Evolutionary conservation across 164 flowering plant genomes (phyloP).

Genomic region (Nelumbo lutea): DNA sequence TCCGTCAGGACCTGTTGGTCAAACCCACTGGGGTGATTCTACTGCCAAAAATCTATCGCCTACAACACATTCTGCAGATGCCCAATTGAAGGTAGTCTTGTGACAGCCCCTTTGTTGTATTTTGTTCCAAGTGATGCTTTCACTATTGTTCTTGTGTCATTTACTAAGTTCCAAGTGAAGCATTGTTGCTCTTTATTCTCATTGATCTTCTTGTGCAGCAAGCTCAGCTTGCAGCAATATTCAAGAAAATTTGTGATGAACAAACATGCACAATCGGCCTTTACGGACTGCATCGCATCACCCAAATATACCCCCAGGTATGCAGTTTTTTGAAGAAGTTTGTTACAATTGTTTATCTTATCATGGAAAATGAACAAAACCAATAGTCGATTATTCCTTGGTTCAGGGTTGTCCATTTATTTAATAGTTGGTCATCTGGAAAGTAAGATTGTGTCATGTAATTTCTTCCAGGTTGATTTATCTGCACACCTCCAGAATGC

Average conservation of each 20-base stretch:
- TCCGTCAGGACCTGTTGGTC: conserved; percentile 83
- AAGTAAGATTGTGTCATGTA: background rate
- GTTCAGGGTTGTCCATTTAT: too few relatives aligned
- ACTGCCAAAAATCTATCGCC: conserved; percentile 65
- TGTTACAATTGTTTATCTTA: too few relatives aligned
- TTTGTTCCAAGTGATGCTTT: background rate
- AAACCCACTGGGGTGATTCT: conserved; percentile 94
- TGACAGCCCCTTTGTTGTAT: background rate
- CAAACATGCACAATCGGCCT: conserved; percentile 94
- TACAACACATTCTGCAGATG: conserved; percentile 87
- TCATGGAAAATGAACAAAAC: too few relatives aligned
- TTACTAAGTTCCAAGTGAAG: background rate
- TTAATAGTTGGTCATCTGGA: too few relatives aligned
- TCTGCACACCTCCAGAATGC: conserved; percentile 99
- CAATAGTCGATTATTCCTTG: background rate
- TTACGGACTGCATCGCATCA: conserved; percentile 84
- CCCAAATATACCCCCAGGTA: conserved; percentile 95
- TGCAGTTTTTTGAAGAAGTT: background rate
- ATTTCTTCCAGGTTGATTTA: conserved; percentile 77
- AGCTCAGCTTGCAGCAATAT: conserved; percentile 89
- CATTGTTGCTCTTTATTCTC: background rate
- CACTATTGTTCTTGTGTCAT: background rate
- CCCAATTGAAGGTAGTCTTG: conserved; percentile 75
- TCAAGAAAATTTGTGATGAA: conserved; percentile 98
- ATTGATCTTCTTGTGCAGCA: conserved; percentile 50